phyloP scores from a whole-genome alignment of 2,329 filamentous ascomycete genomes.

The Alternaria triticimaculans region DNA sequence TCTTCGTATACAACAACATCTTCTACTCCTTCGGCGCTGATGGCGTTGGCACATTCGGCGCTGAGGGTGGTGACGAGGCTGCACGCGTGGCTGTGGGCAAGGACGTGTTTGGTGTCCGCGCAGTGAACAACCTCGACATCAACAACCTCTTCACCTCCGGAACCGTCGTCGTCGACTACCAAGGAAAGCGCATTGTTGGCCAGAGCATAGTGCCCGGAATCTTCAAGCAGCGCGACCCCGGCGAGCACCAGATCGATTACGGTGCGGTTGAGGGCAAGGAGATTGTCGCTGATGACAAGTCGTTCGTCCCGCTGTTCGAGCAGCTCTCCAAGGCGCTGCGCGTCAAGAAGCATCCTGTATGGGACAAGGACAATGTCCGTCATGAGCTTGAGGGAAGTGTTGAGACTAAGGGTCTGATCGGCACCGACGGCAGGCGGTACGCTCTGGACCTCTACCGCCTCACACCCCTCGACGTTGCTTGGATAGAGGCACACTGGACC shows the following conservation, averaged over 20 bases:
- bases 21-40: slow-evolving; percentile 99
- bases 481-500: slow-evolving; percentile 78
- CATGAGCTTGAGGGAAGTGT: slow-evolving; percentile 95
- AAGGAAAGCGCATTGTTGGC: slow-evolving; percentile 95
- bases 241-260: slow-evolving; percentile 98
- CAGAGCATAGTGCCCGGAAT: slow-evolving; percentile 99
- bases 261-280: slow-evolving; percentile 98
- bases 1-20: slow-evolving; percentile 99
- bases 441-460: slow-evolving; percentile 96
- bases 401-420: slow-evolving; percentile 96
- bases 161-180: slow-evolving; percentile 94
- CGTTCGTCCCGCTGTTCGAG: slow-evolving; percentile 82
- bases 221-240: slow-evolving; percentile 97
- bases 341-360: slow-evolving; percentile 94
- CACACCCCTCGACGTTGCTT: slow-evolving; percentile 86
- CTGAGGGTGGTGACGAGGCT: slow-evolving; percentile 95
- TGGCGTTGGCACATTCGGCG: slow-evolving; percentile 95
- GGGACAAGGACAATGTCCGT: slow-evolving; percentile 92
- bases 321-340: slow-evolving; percentile 89
- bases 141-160: slow-evolving; percentile 92
- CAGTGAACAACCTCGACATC: slow-evolving; percentile 97
- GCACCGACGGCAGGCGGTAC: slow-evolving; percentile 95
- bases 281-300: slow-evolving; percentile 86
- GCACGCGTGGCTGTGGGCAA: slow-evolving; percentile 95
- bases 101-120: slow-evolving; percentile 90